Evolutionary conservation across 2,329 filamentous ascomycete genomes (phyloP).

Genomic region (Ophiocordyceps camponoti-saundersi): DNA sequence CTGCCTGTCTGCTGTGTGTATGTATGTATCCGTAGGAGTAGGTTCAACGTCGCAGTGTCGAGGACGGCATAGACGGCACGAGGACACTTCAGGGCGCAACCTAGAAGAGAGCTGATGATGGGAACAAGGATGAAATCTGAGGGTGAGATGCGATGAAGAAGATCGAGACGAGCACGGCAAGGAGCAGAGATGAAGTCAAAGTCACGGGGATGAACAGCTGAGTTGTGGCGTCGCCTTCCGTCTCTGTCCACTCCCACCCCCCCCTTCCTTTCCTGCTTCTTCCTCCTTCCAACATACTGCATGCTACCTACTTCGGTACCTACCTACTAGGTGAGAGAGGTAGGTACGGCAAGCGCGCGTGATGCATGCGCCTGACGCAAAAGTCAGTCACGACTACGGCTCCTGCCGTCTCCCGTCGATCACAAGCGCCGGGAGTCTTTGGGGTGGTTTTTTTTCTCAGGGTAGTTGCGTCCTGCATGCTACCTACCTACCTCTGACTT

Average conservation of each 20-base stretch:
- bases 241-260: no score
- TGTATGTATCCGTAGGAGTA: neutral
- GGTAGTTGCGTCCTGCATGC: no score
- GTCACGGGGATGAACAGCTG: no score
- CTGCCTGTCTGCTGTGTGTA: no score
- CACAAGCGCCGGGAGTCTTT: no score
- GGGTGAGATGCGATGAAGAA: no score
- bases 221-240: no score
- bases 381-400: neutral
- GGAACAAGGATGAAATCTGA: no score
- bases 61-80: neutral
- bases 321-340: neutral
- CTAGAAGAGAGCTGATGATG: neutral
- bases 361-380: neutral
- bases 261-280: neutral
- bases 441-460: no score
- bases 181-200: no score
- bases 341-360: neutral
- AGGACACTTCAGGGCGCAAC: neutral
- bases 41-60: neutral
- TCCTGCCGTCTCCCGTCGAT: neutral
- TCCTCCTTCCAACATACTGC: neutral
- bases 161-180: no score
- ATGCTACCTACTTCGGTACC: neutral
- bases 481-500: no score